A percentile compares a stretch with the other conserved stretches of the same genome.
These are phyloP conservation scores for Aspergillus sp. DNA, from an alignment of 2,329 filamentous ascomycete genomes.

Conservation along the genomic window DNA sequence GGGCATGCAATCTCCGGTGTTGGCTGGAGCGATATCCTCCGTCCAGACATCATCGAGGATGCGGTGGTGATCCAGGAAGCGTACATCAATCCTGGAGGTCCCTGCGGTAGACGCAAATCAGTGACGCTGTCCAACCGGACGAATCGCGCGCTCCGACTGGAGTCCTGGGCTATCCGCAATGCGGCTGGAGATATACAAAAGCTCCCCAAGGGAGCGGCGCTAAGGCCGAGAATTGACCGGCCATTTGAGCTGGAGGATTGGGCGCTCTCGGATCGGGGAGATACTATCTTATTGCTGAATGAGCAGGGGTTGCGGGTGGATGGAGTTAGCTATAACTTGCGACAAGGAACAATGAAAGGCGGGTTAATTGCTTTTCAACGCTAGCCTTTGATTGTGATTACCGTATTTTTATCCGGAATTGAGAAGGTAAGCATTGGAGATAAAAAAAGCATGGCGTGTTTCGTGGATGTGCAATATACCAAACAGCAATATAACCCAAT, in stretches of 20 bases:
- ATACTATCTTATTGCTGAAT: constrained; percentile 5
- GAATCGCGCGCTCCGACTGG: not conserved
- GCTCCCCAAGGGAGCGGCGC: not conserved
- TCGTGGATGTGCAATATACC: too few relatives aligned
- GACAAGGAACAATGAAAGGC: not conserved
- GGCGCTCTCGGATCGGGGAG: not conserved
- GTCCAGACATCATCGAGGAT: not conserved
- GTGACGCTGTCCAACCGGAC: constrained; percentile 4
- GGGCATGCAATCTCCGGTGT: constrained; percentile 6
- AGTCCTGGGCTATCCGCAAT: constrained; percentile 1
- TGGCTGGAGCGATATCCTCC: constrained; percentile 6
- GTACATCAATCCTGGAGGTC: not conserved
- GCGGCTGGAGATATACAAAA: not conserved
- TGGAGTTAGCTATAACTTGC: constrained; percentile 8
- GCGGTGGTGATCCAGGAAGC: constrained; percentile 2
- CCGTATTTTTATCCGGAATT: not conserved
- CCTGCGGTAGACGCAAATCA: not conserved
- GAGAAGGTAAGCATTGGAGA: not conserved
- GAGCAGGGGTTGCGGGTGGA: constrained; percentile 3
- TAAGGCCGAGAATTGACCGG: not conserved
- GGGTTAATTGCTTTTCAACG: not conserved
- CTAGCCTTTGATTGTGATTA: not conserved
- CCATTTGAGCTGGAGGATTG: constrained; percentile 1
- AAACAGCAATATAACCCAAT: too few relatives aligned
- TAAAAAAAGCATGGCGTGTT: not conserved